Evolutionary conservation across 2,329 filamentous ascomycete genomes (phyloP), one percentile per base, ranked within the genome.

Genomic region (Aspergillus felis): DNA sequence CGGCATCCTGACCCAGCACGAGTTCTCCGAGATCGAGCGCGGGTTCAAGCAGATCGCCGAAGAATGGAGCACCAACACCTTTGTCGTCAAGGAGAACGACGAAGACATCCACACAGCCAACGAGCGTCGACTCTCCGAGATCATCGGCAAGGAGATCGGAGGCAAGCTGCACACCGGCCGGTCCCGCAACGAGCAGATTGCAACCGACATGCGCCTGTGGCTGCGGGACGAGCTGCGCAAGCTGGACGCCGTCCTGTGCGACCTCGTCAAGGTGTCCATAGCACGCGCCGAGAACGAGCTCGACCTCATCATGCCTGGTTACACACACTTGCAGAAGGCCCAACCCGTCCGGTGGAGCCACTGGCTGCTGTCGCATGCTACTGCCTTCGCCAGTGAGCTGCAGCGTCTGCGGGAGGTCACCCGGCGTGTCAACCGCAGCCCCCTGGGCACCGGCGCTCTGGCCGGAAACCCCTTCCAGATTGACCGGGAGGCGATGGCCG

Each of bases 111-210:
- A 89, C 72, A 89, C 87, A 1, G 86, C 86, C 57, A 89, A 89
- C 64, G 87, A 89, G 75, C 85, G 88, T 55, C 83, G 88, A 2
- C 76, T 91, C 1, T 88, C 90, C 53, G 92, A 96, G 79, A 83
- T 96, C 61, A 92, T 96, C 61, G 91, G 92, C 68, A 92, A 89
- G 74, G 85, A 92, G 27, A 86, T 89, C 57, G 91, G 88, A 0
- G 91, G 92, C 25, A 96, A 96, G 79, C 84, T 96, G 57, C 92
- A 96, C 76, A 96, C 92, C 2, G 88, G 88, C 47, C 87, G 92
- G 53, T 92, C 88, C 73, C 84, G 92, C 66, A 96, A 96, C 70
- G 92, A 97, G 76, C 92, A 96, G 77, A 86, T 96, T 56, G 91
- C 87, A 50, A 92, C 88, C 24, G 91, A 96, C 68, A 93, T 96